Percentiles rank a stretch among this genome's conserved stretches.
Conservation (phyloP, 179 eudicot species). For the Nepenthes alata region DNA sequence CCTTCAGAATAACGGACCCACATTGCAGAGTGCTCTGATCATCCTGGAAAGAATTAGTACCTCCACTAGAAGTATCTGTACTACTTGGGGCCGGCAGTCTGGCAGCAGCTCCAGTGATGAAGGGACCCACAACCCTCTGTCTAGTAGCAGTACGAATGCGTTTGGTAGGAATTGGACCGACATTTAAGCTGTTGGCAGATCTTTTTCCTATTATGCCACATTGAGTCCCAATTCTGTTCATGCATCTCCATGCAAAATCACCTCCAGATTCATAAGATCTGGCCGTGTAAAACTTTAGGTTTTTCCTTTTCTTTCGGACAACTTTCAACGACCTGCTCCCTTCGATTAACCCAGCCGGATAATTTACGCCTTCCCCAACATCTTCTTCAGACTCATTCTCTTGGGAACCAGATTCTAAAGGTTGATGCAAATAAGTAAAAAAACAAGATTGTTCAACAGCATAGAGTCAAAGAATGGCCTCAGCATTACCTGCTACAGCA, state of each 20-base stretch:
- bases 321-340: constrained; percentile 37
- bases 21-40: constrained; percentile 65
- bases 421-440: background rate
- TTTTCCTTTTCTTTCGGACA: constrained; percentile 48
- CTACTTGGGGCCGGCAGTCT: constrained; percentile 41
- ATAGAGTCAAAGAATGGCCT: constrained; percentile 3
- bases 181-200: constrained; percentile 47
- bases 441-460: constrained; percentile 1
- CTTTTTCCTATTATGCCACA: constrained; percentile 45
- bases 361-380: constrained; percentile 59
- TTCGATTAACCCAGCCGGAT: constrained; percentile 39
- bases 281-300: constrained; percentile 30
- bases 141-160: constrained; percentile 88
- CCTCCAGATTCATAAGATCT: constrained; percentile 53
- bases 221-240: constrained; percentile 42
- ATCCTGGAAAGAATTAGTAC: constrained; percentile 87
- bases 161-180: constrained; percentile 71
- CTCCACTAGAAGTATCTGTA: constrained; percentile 85
- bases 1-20: constrained; percentile 44
- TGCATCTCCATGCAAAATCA: constrained; percentile 42
- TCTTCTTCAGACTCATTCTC: constrained; percentile 67
- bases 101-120: constrained; percentile 45
- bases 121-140: constrained; percentile 66
- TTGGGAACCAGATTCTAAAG: constrained; percentile 39
- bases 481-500: constrained; percentile 54